Evolutionary conservation across 768 basidiomycete species (phyloP).

Genomic region (Tulasnella sp.): DNA sequence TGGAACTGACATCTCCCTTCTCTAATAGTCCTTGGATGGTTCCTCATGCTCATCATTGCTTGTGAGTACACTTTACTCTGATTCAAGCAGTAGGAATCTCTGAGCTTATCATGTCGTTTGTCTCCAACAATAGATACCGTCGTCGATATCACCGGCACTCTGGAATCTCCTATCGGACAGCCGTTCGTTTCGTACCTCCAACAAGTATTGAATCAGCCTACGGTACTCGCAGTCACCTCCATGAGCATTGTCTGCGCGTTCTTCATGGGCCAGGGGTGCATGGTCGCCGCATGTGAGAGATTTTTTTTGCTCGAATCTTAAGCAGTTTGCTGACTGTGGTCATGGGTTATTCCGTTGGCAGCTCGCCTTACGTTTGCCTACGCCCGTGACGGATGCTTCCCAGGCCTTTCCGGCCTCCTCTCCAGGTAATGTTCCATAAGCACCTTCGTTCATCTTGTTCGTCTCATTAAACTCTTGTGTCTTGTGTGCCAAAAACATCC

Average conservation of each 20-base stretch:
- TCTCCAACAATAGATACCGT: too few species aligned
- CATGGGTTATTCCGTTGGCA: neutral
- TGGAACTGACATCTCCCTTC: conserved; percentile 1
- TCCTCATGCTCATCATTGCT: conserved; percentile 14
- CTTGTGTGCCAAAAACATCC: neutral
- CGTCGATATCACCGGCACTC: too few species aligned
- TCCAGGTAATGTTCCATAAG: neutral
- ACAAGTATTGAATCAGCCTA: neutral
- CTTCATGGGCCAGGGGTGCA: conserved; percentile 13
- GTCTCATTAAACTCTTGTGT: neutral
- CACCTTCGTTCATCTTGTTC: neutral
- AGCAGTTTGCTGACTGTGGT: neutral
- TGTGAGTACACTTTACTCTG: neutral
- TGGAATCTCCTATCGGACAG: neutral
- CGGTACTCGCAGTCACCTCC: too few species aligned
- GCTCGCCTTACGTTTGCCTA: conserved; percentile 16
- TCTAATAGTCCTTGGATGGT: neutral
- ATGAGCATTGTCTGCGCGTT: neutral
- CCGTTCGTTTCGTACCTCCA: neutral
- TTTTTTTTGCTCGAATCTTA: neutral
- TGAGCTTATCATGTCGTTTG: neutral
- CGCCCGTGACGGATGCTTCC: conserved; percentile 15
- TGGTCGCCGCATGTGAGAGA: neutral
- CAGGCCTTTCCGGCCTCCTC: neutral
- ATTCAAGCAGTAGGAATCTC: too few species aligned